Evolutionary conservation across 208 protist species (phyloP), one percentile per base, ranked within the genome.

Genomic region (Acanthamoeba royreba): DNA sequence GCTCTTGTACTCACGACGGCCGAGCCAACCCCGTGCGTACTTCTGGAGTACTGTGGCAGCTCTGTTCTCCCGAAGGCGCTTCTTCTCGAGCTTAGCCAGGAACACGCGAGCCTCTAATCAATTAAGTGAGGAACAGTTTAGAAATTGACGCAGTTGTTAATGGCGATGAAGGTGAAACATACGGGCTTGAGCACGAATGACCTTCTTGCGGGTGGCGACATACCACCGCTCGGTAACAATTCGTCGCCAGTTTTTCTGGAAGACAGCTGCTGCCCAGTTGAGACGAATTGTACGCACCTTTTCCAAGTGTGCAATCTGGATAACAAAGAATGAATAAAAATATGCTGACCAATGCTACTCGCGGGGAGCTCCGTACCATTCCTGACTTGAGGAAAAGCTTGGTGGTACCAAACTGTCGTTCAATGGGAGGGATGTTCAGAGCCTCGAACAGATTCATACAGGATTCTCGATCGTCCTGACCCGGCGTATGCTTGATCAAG

Each of bases 211-310:
- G 1, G 83, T 90, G 38, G 83, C 83, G 9, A 72, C 53, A 52
- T 90, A 90, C 47, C 53, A 58, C 11, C 83, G 83, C 53, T 69
- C 35, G 49, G 83, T 66, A n/a, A 61, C 5, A 22, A 90, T 90
- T n/a, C 53, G 53, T 22, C 33, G 55, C 87, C 87, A 92, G 87
- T 92, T 92, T 61, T 92, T 92, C 35, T 92, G 87, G 45, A 92
- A 72, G 3, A 92, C 63, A 19, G 63, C 40, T 25, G 87, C 87
- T 4, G 63, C 87, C 87, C 63, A 81, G n/a, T 92, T 92, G 17
- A 92, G 33, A 4, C 47, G 4, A 17, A 46, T 43, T 31, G 87
- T 92, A 33, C 87, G 53, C 40, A 72, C 38, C 58, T 92, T 92
- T 61, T 92, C 87, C 63, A 92, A 31, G 38, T 81, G 63, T 1